phyloP scores from a whole-genome alignment of 768 basidiomycete genomes.

The Coprinellus aureogranulatus region DNA sequence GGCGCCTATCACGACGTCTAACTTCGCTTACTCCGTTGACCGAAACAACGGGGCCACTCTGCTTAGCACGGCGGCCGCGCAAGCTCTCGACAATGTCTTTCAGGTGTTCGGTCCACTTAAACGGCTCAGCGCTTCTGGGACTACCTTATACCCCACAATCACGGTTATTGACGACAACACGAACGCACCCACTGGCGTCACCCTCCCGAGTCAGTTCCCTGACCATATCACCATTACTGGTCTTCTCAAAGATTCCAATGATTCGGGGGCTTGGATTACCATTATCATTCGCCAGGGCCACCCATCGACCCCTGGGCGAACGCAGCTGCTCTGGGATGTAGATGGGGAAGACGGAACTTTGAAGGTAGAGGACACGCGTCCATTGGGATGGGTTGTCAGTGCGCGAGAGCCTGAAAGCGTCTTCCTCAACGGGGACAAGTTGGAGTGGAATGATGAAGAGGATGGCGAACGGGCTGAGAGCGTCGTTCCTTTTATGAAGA shows the following conservation, averaged over 20 bases:
- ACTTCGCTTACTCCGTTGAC: background rate
- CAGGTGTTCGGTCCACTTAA: constrained; percentile 8
- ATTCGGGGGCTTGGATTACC: constrained; percentile 4
- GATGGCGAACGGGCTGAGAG: background rate
- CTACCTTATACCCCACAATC: constrained; percentile 3
- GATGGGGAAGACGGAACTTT: constrained; percentile 16
- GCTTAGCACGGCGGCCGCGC: background rate
- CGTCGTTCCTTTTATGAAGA: background rate
- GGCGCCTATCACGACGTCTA: background rate
- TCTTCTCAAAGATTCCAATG: background rate
- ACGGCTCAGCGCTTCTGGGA: constrained; percentile 5
- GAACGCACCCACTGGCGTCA: constrained; percentile 5
- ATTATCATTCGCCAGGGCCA: constrained; percentile 1
- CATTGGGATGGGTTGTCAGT: constrained; percentile 1
- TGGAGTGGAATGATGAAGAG: constrained; percentile 2
- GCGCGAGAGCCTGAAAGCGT: constrained; percentile 6
- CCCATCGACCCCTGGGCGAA: constrained; percentile 9
- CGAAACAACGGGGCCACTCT: background rate
- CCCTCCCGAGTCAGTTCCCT: background rate
- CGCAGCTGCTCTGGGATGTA: constrained; percentile 12
- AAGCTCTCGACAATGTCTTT: constrained; percentile 11
- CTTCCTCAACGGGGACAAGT: constrained; percentile 18
- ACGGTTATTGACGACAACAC: constrained; percentile 5
- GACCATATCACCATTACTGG: constrained; percentile 12
- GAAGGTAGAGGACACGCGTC: constrained; percentile 7